A percentile compares a stretch with the other conserved stretches of the same genome.
Conservation (phyloP, 352 stramenopile genomes). For the Globisporangium okanoganense region DNA sequence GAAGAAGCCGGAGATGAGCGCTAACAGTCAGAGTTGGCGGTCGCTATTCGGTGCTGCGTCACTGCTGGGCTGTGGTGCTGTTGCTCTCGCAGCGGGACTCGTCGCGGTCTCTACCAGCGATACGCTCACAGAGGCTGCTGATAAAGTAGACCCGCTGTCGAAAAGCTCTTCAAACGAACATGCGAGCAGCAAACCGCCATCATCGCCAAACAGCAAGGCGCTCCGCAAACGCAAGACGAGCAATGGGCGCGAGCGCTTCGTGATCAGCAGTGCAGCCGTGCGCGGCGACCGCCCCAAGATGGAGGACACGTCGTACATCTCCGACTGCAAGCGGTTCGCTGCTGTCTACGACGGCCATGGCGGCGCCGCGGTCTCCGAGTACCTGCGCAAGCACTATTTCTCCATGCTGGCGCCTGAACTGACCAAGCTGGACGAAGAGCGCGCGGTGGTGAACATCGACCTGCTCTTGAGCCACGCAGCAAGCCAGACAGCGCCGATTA, state of each 20-base stretch:
- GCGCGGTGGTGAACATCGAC: slow-evolving; percentile 1
- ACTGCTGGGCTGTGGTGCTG: neutral
- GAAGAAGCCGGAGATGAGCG: neutral
- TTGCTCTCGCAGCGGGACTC: neutral
- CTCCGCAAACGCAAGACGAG: slow-evolving; percentile 53
- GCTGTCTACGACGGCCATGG: slow-evolving; percentile 86
- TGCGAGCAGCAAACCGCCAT: neutral
- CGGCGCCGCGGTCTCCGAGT: slow-evolving; percentile 59
- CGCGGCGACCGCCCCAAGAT: slow-evolving; percentile 72
- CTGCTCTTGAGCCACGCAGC: neutral
- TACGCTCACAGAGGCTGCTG: neutral
- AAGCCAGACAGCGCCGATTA: neutral
- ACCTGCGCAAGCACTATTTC: slow-evolving; percentile 62
- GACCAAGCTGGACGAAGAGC: slow-evolving; percentile 28
- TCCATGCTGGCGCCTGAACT: slow-evolving; percentile 47
- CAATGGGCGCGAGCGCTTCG: slow-evolving; percentile 23
- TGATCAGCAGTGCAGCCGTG: slow-evolving; percentile 70
- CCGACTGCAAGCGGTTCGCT: slow-evolving; percentile 73
- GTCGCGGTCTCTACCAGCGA: neutral
- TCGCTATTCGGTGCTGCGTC: slow-evolving; percentile 2
- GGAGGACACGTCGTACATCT: slow-evolving; percentile 84
- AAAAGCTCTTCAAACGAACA: neutral
- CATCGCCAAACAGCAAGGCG: slow-evolving; percentile 1
- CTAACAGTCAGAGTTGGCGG: neutral
- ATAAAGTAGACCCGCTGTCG: neutral